Base-by-base conservation (phyloP, 139 green algal genomes). In the Microglena sp. region DNA sequence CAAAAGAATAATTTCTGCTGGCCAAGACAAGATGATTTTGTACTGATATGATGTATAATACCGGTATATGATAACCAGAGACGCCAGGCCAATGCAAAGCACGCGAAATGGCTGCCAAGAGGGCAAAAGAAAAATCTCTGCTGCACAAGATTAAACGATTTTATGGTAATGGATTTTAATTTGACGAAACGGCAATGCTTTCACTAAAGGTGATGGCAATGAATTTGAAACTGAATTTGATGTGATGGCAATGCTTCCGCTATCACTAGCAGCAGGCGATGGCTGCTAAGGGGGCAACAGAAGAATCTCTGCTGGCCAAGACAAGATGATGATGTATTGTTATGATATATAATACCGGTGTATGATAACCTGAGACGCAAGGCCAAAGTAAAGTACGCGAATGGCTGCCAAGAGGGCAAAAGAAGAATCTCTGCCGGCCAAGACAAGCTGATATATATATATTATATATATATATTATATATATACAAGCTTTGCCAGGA, bases 21-120 rank as follows among this genome's bases (percentile, higher is more conserved):
- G 31, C 21, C 29, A 45, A 11, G 24, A 45, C 56, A 11, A 64
- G n/a, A n/a, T n/a, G n/a, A n/a, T n/a, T n/a, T n/a, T n/a, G n/a
- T n/a, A n/a, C n/a, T n/a, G n/a, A n/a, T n/a, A n/a, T n/a, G n/a
- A n/a, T n/a, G n/a, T n/a, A n/a, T n/a, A n/a, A n/a, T n/a, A n/a
- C n/a, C n/a, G n/a, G n/a, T n/a, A n/a, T n/a, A 64, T 22, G 56
- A 64, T 31, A 11, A 28, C 6, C 8, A 31, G 29, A 64, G 43
- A 31, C 11, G 56, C 8, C 28, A 31, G 5, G 6, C 43, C 5
- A 8, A 21, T 5, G 28, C 43, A 31, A 31, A 64, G 56, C 40
- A 64, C 29, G 7, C 43, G 7, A n/a, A n/a, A 64, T 64, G 56
- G 26, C 56, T 21, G 56, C 40, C 7, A 64, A 64, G 31, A 11